These are phyloP conservation scores for Suillus spraguei DNA, from an alignment of 768 basidiomycete species.

Conservation along the genomic window DNA sequence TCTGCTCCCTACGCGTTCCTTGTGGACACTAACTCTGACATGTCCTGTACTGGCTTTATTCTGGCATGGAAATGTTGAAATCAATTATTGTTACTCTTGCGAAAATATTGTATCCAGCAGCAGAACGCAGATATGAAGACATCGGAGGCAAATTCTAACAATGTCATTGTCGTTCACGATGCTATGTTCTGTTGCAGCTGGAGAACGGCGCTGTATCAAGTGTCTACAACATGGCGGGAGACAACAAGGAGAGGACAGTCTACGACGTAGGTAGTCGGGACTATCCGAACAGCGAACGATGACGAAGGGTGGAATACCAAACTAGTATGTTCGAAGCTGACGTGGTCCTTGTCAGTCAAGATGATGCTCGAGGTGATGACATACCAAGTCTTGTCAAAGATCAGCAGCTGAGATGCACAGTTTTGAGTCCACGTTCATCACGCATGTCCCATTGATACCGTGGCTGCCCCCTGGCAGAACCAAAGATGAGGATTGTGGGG, in stretches of 20 bases:
- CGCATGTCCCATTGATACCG: neutral
- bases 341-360: neutral
- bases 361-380: neutral
- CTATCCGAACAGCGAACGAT: too few relatives aligned
- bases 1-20: neutral
- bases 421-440: neutral
- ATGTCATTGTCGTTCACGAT: neutral
- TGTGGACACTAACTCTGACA: neutral
- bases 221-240: too few relatives aligned
- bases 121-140: neutral
- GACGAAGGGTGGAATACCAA: too few relatives aligned
- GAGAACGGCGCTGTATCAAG: too few relatives aligned
- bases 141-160: neutral
- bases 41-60: neutral
- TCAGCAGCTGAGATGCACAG: neutral
- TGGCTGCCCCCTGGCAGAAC: neutral
- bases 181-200: too few relatives aligned
- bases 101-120: neutral
- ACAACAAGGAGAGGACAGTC: too few relatives aligned
- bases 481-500: neutral
- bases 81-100: neutral
- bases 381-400: neutral
- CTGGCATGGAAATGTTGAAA: neutral
- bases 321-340: neutral
- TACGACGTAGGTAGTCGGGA: too few relatives aligned